A percentile compares a stretch with the other conserved stretches of the same genome.
phyloP scores from a whole-genome alignment of 2,329 filamentous ascomycete genomes.

The Trichoderma atroviride region DNA sequence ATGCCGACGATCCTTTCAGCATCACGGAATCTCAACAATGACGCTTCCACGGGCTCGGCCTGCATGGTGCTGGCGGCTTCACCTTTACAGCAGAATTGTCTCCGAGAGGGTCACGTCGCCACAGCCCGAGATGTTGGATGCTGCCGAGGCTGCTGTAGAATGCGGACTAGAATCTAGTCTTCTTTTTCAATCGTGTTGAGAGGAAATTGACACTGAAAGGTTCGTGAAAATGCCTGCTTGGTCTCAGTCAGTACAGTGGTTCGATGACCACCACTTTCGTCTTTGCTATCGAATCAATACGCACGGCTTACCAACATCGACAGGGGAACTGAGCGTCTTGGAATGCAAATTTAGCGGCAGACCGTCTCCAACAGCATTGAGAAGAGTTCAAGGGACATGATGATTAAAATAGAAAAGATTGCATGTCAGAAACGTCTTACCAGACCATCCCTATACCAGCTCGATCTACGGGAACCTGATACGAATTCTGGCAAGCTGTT shows the following conservation, averaged over 20 bases:
- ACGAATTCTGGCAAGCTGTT: not conserved
- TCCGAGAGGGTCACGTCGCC: not conserved
- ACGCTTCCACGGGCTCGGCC: not conserved
- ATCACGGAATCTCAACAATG: not conserved
- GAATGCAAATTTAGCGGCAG: not conserved
- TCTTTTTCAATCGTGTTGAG: not conserved
- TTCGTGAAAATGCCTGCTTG: not conserved
- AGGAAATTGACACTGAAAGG: too few relatives aligned
- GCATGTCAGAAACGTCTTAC: not conserved
- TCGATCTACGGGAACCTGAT: not conserved
- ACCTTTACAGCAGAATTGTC: not conserved
- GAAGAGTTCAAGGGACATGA: not conserved
- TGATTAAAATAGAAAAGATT: not conserved
- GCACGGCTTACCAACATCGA: not conserved
- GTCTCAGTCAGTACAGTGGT: not conserved
- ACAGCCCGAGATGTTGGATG: not conserved
- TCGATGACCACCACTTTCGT: not conserved
- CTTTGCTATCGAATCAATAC: not conserved
- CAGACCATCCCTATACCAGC: not conserved
- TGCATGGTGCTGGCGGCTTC: not conserved
- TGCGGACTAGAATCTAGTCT: not conserved
- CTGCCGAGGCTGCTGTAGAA: not conserved
- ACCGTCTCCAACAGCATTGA: not conserved
- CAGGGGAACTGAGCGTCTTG: not conserved
- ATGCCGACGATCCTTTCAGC: not conserved